These are phyloP conservation scores for Agrocybe praecox DNA, from an alignment of 768 basidiomycete species.

Conservation along the genomic window DNA sequence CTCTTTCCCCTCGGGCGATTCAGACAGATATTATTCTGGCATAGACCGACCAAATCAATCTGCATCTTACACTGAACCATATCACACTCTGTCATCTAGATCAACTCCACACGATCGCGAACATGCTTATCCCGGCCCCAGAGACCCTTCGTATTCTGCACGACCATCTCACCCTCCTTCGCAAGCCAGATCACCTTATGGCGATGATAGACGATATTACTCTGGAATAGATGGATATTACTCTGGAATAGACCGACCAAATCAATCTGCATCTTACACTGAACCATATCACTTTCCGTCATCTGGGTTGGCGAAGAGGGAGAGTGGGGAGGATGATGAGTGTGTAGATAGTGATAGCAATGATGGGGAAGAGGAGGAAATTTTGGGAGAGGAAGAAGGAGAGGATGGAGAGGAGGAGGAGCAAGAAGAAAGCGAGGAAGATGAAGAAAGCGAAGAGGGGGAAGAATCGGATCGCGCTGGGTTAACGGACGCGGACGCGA, in stretches of 20 bases:
- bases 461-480: neutral
- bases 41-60: neutral
- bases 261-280: neutral
- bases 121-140: neutral
- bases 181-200: neutral
- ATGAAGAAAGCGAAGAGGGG: slow-evolving; percentile 12
- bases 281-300: neutral
- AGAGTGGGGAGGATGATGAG: neutral
- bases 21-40: too few relatives aligned
- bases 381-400: neutral
- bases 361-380: too few relatives aligned
- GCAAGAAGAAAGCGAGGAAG: slow-evolving; percentile 1
- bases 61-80: neutral
- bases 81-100: neutral
- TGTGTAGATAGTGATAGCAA: neutral
- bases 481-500: neutral
- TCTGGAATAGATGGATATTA: too few relatives aligned
- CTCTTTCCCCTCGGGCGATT: neutral
- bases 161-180: neutral
- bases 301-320: neutral
- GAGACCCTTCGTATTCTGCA: neutral
- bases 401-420: slow-evolving; percentile 1
- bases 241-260: neutral
- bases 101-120: neutral
- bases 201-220: neutral